These are phyloP conservation scores for Xylariaceae sp. DNA, from an alignment of 2,329 filamentous ascomycete species.

Conservation along the genomic window DNA sequence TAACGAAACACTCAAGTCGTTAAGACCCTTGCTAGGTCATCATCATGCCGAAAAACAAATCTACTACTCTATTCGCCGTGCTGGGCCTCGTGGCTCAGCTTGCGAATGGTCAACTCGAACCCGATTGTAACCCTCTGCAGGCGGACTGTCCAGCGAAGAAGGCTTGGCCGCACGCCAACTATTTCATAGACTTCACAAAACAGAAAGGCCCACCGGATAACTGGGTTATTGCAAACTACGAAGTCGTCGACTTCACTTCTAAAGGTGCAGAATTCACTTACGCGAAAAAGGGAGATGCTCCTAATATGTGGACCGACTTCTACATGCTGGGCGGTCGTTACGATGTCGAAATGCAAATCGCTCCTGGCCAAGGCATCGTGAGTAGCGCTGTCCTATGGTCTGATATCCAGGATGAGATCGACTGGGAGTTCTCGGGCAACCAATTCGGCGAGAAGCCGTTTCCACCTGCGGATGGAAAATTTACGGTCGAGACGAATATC, in stretches of 20 bases:
- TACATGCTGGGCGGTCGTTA: slow-evolving; percentile 31
- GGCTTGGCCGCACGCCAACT: slow-evolving; percentile 23
- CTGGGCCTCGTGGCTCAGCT: slow-evolving; percentile 22
- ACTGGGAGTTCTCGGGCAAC: slow-evolving; percentile 32
- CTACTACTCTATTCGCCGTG: slow-evolving; percentile 20
- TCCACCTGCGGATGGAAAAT: slow-evolving; percentile 26
- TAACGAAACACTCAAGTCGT: slow-evolving; percentile 10
- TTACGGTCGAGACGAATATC: slow-evolving; percentile 25
- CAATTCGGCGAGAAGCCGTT: slow-evolving; percentile 29
- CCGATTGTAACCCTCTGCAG: slow-evolving; percentile 29
- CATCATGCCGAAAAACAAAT: slow-evolving; percentile 24
- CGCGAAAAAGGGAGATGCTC: slow-evolving; percentile 26
- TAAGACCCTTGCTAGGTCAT: slow-evolving; percentile 18
- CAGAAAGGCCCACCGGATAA: slow-evolving; percentile 17
- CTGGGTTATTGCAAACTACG: slow-evolving; percentile 26
- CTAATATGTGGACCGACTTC: slow-evolving; percentile 31
- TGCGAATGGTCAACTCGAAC: slow-evolving; percentile 25
- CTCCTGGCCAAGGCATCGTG: slow-evolving; percentile 28
- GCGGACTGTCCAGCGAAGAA: slow-evolving; percentile 26
- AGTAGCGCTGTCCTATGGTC: slow-evolving; percentile 28
- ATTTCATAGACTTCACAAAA: slow-evolving; percentile 32
- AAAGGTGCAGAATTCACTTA: slow-evolving; percentile 30
- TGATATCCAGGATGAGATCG: slow-evolving; percentile 31
- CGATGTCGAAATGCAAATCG: slow-evolving; percentile 31
- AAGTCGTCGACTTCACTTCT: slow-evolving; percentile 25